phyloP scores from a whole-genome alignment of 2,329 filamentous ascomycete species.

The Fusarium cicatricum region DNA sequence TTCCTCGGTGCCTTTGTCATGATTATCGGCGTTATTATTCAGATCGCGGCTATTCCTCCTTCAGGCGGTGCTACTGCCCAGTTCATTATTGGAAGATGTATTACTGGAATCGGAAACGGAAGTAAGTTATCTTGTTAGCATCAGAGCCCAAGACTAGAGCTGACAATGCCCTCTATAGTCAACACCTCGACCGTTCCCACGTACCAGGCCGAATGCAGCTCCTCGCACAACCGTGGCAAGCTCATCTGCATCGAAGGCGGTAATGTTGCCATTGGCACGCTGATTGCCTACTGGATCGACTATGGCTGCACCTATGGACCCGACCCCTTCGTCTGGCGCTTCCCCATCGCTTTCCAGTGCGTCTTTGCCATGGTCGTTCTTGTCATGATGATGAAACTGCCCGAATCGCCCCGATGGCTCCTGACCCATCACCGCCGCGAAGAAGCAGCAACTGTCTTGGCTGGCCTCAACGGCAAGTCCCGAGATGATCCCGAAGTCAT shows the following conservation, averaged over 20 bases:
- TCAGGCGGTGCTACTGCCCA: constrained; percentile 50
- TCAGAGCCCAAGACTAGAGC: no score
- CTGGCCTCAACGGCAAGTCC: constrained; percentile 47
- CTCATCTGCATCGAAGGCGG: constrained; percentile 61
- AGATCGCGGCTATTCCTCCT: constrained; percentile 51
- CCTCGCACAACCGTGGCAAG: constrained; percentile 60
- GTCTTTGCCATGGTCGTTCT: constrained; percentile 55
- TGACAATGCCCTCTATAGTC: not conserved
- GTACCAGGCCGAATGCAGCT: constrained; percentile 64
- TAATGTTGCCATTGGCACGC: constrained; percentile 52
- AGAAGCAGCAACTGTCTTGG: constrained; percentile 46
- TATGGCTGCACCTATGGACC: constrained; percentile 54
- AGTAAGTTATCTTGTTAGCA: not conserved
- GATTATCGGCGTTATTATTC: constrained; percentile 67
- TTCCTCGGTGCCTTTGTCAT: constrained; percentile 65
- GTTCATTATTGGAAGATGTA: constrained; percentile 58
- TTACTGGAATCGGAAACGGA: constrained; percentile 63
- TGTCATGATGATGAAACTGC: constrained; percentile 53
- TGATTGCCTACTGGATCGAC: constrained; percentile 56
- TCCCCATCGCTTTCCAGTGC: constrained; percentile 57
- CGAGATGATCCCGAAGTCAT: constrained; percentile 63
- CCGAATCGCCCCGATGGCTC: constrained; percentile 57
- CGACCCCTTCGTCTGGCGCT: constrained; percentile 60
- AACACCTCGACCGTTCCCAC: constrained; percentile 62
- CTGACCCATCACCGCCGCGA: constrained; percentile 57